Percentiles rank a stretch among this genome's conserved stretches.
phyloP scores from a whole-genome alignment of 257 asterid genomes.

The Eucommia ulmoides region DNA sequence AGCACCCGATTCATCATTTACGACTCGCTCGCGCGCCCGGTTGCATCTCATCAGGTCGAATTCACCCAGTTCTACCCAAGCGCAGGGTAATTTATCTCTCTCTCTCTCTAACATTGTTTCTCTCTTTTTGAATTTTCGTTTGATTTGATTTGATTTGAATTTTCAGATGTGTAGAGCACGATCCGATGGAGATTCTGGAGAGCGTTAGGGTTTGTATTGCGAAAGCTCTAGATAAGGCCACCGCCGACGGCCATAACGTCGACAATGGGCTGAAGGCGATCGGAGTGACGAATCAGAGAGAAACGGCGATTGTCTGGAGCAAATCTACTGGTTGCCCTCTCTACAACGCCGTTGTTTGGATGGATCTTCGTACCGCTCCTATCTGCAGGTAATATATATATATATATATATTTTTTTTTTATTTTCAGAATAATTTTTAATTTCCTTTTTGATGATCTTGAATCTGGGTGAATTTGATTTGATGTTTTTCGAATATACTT shows the following conservation, averaged over 20 bases:
- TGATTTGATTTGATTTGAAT: constrained; percentile 4
- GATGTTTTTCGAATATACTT: too few species aligned
- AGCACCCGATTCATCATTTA: constrained; percentile 91
- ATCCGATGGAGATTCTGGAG: constrained; percentile 85
- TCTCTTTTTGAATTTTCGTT: background rate
- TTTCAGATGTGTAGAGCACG: constrained; percentile 94
- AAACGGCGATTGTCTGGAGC: constrained; percentile 94
- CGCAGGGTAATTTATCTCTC: constrained; percentile 44
- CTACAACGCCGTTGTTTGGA: constrained; percentile 93
- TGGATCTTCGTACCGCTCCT: constrained; percentile 88
- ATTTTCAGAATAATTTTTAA: too few species aligned
- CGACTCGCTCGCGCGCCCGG: constrained; percentile 42
- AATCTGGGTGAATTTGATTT: too few species aligned
- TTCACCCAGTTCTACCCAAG: constrained; percentile 86
- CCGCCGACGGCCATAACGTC: constrained; percentile 71
- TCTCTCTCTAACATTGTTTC: background rate
- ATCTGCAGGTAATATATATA: constrained; percentile 96
- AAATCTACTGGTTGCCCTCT: constrained; percentile 88
- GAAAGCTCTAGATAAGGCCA: constrained; percentile 81
- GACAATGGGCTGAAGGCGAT: constrained; percentile 82
- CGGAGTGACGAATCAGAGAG: constrained; percentile 96
- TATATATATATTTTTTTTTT: too few species aligned
- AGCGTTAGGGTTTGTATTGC: constrained; percentile 68
- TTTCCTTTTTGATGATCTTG: too few species aligned
- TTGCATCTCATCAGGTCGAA: constrained; percentile 86